Evolutionary conservation across 148 eudicot species (phyloP).

Genomic region (Camellia lanceoleosa): DNA sequence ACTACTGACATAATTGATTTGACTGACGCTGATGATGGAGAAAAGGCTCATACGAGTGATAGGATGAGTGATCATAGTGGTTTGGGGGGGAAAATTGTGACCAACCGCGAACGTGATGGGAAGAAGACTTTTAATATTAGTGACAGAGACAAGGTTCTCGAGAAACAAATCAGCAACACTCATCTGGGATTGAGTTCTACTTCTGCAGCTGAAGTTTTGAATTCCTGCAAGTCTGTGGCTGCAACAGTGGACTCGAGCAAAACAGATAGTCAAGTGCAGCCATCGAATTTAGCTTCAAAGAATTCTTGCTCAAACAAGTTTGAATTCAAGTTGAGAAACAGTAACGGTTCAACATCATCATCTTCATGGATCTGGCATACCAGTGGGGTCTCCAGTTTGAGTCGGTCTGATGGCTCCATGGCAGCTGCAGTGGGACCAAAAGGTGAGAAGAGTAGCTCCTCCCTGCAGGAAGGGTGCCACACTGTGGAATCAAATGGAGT

Average conservation of each 20-base stretch:
- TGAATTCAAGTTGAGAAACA: no score
- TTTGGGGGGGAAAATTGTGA: not conserved
- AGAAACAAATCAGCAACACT: slow-evolving; percentile 2
- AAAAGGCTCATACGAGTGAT: slow-evolving; percentile 3
- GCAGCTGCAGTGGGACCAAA: no score
- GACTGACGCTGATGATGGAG: slow-evolving; percentile 18
- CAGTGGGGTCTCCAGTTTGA: no score
- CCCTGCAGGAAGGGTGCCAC: no score
- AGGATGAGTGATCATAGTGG: not conserved
- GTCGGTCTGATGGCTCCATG: no score
- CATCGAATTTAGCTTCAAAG: slow-evolving; percentile 14
- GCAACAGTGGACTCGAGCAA: not conserved
- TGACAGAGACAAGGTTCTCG: slow-evolving; percentile 8
- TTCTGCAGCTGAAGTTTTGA: slow-evolving; percentile 13
- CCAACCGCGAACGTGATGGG: not conserved
- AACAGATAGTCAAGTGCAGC: slow-evolving; percentile 9
- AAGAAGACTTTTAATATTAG: not conserved
- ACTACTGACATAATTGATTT: slow-evolving; percentile 17
- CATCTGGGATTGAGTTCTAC: not conserved
- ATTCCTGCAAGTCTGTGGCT: not conserved
- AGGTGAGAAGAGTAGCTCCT: no score
- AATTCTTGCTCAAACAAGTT: not conserved
- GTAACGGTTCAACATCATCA: no score
- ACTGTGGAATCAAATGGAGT: no score
- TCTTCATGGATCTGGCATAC: no score